A percentile compares a stretch with the other conserved stretches of the same genome.
Conservation (phyloP, 768 basidiomycete species). For the Pholiota molesta region DNA sequence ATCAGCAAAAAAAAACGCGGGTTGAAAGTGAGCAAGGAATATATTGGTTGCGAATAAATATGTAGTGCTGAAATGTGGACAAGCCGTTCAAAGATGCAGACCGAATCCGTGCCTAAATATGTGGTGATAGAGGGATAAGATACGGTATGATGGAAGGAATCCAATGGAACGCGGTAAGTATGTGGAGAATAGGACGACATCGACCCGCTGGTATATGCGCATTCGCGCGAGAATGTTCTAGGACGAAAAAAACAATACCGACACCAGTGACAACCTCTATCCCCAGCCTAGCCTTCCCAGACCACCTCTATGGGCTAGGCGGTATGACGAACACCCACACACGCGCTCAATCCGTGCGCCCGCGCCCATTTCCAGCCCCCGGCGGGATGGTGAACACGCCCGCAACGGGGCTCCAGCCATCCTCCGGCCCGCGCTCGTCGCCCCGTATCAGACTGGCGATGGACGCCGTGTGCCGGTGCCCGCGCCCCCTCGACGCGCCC, state of each 20-base stretch:
- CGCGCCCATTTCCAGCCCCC: conserved; percentile 13
- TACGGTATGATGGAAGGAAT: neutral
- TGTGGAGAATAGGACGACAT: neutral
- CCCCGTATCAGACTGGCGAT: conserved; percentile 81
- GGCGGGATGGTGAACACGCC: conserved; percentile 42
- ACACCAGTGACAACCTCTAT: neutral
- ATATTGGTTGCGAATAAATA: conserved; percentile 1
- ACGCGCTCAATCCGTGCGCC: conserved; percentile 4
- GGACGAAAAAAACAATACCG: neutral
- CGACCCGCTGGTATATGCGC: neutral
- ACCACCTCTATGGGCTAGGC: no score
- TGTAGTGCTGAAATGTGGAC: conserved; percentile 1
- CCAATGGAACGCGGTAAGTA: neutral
- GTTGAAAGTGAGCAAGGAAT: neutral
- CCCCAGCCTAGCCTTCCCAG: neutral
- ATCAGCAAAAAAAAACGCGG: no score
- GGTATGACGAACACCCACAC: no score
- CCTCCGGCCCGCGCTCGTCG: conserved; percentile 74
- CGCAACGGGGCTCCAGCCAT: conserved; percentile 80
- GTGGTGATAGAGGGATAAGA: neutral
- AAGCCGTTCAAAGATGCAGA: neutral
- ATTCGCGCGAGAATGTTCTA: neutral
- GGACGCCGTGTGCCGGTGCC: conserved; percentile 80
- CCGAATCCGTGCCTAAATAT: no score
- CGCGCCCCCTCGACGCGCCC: conserved; percentile 32